Conservation (phyloP, 768 basidiomycete species). For the button mushroom (Agaricus bisporus) region DNA sequence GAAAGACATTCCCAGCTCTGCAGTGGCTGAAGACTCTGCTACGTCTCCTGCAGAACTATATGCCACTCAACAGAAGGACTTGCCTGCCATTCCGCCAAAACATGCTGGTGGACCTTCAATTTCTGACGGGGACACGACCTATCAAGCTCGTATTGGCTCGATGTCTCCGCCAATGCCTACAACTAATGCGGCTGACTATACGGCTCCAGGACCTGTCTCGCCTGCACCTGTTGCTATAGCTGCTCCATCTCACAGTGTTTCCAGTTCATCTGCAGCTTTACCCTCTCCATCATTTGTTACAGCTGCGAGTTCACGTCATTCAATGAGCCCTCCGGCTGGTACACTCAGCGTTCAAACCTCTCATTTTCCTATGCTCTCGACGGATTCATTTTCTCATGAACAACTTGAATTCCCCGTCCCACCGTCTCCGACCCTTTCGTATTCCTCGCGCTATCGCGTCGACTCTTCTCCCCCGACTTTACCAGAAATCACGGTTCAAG, state of each 20-base stretch:
- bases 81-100: conserved; percentile 19
- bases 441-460: conserved; percentile 33
- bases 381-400: conserved; percentile 14
- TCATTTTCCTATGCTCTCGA: conserved; percentile 9
- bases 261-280: not conserved
- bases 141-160: not conserved
- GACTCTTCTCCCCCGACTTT: conserved; percentile 46
- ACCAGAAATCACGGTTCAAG: conserved; percentile 43
- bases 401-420: conserved; percentile 33
- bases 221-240: not conserved
- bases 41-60: conserved; percentile 8
- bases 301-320: too few species aligned
- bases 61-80: conserved; percentile 17
- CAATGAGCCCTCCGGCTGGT: too few species aligned
- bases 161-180: not conserved
- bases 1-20: conserved; percentile 18
- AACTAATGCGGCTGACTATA: not conserved
- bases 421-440: conserved; percentile 26
- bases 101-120: not conserved
- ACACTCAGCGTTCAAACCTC: conserved; percentile 9
- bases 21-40: too few species aligned
- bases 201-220: not conserved
- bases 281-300: not conserved
- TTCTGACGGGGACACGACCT: not conserved
- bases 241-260: not conserved